These are phyloP conservation scores for Aspergillus transmontanensis DNA, from an alignment of 2,329 filamentous ascomycete species.

Conservation along the genomic window DNA sequence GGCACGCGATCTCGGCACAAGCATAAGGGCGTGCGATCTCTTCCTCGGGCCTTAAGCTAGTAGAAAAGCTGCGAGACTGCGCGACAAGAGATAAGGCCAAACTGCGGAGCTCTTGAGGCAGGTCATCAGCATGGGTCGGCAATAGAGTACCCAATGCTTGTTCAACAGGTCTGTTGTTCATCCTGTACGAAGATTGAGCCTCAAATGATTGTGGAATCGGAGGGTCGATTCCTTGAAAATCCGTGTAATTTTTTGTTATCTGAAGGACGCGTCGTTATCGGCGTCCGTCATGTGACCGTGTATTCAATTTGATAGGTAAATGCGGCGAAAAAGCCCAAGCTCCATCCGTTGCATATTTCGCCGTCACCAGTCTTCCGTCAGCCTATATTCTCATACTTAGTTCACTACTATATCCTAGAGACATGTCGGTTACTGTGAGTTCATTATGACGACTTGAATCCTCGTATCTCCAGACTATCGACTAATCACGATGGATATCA, in stretches of 20 bases:
- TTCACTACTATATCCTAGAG: not conserved
- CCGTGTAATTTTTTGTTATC: not conserved
- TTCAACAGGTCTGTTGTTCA: conserved; percentile 73
- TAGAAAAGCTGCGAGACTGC: conserved; percentile 77
- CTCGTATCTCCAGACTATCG: not conserved
- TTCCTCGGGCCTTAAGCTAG: conserved; percentile 78
- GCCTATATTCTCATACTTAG: not conserved
- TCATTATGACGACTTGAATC: too few relatives aligned
- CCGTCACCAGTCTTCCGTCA: conserved; percentile 6
- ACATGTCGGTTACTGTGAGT: conserved; percentile 41
- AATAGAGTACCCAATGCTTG: conserved; percentile 73
- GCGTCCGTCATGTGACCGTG: conserved; percentile 14
- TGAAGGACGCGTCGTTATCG: not conserved
- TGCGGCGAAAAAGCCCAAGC: not conserved
- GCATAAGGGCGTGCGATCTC: conserved; percentile 83
- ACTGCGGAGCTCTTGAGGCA: conserved; percentile 71
- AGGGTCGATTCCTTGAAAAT: not conserved
- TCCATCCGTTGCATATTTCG: conserved; percentile 3
- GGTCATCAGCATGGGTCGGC: conserved; percentile 68
- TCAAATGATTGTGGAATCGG: not conserved
- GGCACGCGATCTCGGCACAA: conserved; percentile 87
- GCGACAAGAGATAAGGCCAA: conserved; percentile 74
- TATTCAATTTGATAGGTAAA: not conserved
- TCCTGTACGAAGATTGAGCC: conserved; percentile 36
- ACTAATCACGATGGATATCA: not conserved